Percentiles rank a stretch among this genome's conserved stretches.
Conservation (phyloP, 129 eudicot genomes). For the Escallonia herrerae region DNA sequence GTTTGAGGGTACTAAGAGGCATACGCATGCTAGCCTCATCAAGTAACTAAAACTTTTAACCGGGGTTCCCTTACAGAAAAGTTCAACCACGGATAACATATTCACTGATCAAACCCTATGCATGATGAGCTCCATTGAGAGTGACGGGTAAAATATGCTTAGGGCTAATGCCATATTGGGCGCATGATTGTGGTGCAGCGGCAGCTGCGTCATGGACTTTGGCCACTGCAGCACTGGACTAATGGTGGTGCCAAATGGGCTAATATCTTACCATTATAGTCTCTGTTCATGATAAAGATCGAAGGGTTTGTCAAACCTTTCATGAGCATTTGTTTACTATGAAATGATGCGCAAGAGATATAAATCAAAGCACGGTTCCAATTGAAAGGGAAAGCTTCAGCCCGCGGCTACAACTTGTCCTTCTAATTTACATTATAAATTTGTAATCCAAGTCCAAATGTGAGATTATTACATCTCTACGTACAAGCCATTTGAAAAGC, state of each 20-base stretch:
- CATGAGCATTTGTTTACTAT: too few species aligned
- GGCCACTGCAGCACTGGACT: not conserved
- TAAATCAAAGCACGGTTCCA: not conserved
- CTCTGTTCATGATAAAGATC: not conserved
- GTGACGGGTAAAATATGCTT: not conserved
- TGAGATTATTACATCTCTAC: not conserved
- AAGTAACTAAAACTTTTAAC: not conserved
- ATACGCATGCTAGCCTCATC: too few species aligned
- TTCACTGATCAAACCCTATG: not conserved
- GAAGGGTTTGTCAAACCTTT: not conserved
- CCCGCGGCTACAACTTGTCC: not conserved
- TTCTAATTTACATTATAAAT: not conserved
- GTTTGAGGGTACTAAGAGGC: not conserved
- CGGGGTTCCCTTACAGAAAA: not conserved
- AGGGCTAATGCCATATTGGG: not conserved
- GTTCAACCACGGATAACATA: not conserved
- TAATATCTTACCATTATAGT: not conserved
- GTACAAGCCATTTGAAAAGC: not conserved
- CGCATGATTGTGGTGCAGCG: not conserved
- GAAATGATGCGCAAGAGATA: too few species aligned
- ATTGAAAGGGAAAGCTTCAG: not conserved
- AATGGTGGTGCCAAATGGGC: not conserved
- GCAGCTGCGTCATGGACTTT: not conserved
- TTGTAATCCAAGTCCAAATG: not conserved
- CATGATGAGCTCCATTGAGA: not conserved